Percentiles rank a stretch among this genome's conserved stretches.
These are phyloP conservation scores for Meyerozyma carpophila DNA, from an alignment of 1,139 yeast species.

Conservation along the genomic window DNA sequence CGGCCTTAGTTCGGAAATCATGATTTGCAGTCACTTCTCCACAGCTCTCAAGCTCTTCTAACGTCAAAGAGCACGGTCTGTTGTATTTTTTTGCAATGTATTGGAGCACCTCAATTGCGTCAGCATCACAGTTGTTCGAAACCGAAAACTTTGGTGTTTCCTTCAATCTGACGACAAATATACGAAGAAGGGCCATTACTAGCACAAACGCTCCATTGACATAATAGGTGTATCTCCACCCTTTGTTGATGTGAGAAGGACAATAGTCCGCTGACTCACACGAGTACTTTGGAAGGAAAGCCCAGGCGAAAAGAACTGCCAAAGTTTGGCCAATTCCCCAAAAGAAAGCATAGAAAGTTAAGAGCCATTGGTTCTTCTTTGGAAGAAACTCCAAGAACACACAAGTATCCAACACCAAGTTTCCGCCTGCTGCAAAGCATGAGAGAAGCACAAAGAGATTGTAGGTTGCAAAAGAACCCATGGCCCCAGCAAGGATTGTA, in stretches of 20 bases:
- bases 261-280: constrained; percentile 38
- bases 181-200: constrained; percentile 41
- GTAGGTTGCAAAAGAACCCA: constrained; percentile 41
- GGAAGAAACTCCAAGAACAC: constrained; percentile 58
- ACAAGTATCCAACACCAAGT: constrained; percentile 55
- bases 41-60: constrained; percentile 39
- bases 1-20: constrained; percentile 7
- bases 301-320: constrained; percentile 52
- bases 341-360: constrained; percentile 52
- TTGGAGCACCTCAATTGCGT: constrained; percentile 36
- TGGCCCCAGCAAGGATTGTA: constrained; percentile 50
- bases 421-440: constrained; percentile 53
- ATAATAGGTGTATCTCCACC: constrained; percentile 59
- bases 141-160: constrained; percentile 58
- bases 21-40: constrained; percentile 29
- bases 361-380: constrained; percentile 45
- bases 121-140: constrained; percentile 47
- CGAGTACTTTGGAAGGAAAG: constrained; percentile 44
- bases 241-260: constrained; percentile 42
- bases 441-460: constrained; percentile 44
- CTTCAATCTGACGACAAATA: constrained; percentile 41
- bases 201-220: constrained; percentile 50
- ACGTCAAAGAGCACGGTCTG: constrained; percentile 36
- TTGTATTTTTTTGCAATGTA: constrained; percentile 37
- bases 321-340: constrained; percentile 64